A percentile compares a stretch with the other conserved stretches of the same genome.
Evolutionary conservation across 208 protist genomes (phyloP).

Genomic region (Porcisia hertigi): DNA sequence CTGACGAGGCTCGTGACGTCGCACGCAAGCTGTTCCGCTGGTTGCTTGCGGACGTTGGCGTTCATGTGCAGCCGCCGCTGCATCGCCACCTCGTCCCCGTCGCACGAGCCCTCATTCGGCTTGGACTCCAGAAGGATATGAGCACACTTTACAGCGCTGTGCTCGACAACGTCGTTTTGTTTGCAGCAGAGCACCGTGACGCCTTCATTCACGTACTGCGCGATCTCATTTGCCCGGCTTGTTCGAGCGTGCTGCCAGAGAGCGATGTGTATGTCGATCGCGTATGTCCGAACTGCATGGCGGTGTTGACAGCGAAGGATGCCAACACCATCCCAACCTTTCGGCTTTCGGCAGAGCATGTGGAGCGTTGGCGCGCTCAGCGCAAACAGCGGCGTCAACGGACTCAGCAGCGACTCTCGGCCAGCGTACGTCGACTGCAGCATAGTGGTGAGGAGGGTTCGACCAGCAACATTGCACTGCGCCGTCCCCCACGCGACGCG

Average conservation of each 20-base stretch:
- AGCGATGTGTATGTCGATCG: slow-evolving; percentile 67
- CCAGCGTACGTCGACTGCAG: slow-evolving; percentile 40
- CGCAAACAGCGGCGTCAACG: slow-evolving; percentile 39
- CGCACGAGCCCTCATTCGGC: slow-evolving; percentile 69
- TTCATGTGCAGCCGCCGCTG: slow-evolving; percentile 74
- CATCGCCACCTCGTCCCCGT: slow-evolving; percentile 76
- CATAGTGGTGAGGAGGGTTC: not conserved
- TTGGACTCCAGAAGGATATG: slow-evolving; percentile 71
- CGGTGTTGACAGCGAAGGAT: slow-evolving; percentile 61
- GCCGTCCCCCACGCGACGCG: slow-evolving; percentile 31
- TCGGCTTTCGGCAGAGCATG: slow-evolving; percentile 68
- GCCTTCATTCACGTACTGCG: slow-evolving; percentile 73
- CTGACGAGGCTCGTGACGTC: slow-evolving; percentile 64
- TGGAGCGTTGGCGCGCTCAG: slow-evolving; percentile 49
- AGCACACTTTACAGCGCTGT: slow-evolving; percentile 78
- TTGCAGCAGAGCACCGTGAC: slow-evolving; percentile 57
- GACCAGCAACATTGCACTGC: slow-evolving; percentile 19
- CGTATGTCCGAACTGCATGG: slow-evolving; percentile 68
- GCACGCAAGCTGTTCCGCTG: slow-evolving; percentile 77
- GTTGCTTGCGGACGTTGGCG: slow-evolving; percentile 78
- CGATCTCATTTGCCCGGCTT: slow-evolving; percentile 78
- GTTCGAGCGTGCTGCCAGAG: slow-evolving; percentile 59
- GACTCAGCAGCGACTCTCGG: slow-evolving; percentile 40
- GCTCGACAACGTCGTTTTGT: slow-evolving; percentile 73
- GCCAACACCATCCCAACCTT: slow-evolving; percentile 58